A percentile compares a stretch with the other conserved stretches of the same genome.
phyloP scores from a whole-genome alignment of 2,329 filamentous ascomycete species.

The Allantophomopsis lycopodina region DNA sequence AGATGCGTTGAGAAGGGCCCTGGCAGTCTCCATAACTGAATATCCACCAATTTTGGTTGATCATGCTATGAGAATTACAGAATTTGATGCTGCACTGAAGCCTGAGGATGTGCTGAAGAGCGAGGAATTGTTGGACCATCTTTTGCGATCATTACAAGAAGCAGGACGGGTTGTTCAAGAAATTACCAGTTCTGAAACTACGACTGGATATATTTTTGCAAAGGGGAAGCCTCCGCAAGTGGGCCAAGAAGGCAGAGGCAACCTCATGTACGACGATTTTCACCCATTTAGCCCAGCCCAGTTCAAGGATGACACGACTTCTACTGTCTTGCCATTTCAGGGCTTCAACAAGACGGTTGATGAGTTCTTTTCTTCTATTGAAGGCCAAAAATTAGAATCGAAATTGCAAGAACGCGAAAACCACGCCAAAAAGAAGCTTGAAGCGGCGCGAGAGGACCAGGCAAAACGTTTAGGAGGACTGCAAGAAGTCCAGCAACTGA shows the following conservation, averaged over 20 bases:
- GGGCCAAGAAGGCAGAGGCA: slow-evolving; percentile 18
- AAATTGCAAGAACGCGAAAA: slow-evolving; percentile 71
- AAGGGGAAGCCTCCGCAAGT: slow-evolving; percentile 29
- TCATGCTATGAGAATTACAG: slow-evolving; percentile 59
- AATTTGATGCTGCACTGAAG: slow-evolving; percentile 55
- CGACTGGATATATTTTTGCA: slow-evolving; percentile 81
- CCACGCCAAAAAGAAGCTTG: slow-evolving; percentile 68
- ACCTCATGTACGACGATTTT: slow-evolving; percentile 79
- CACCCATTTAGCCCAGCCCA: slow-evolving; percentile 83
- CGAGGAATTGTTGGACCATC: slow-evolving; percentile 45
- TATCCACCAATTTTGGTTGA: slow-evolving; percentile 80
- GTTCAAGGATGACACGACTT: slow-evolving; percentile 51
- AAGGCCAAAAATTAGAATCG: slow-evolving; percentile 84
- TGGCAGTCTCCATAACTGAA: slow-evolving; percentile 78
- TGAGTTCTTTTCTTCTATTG: slow-evolving; percentile 92
- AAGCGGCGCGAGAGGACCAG: slow-evolving; percentile 74
- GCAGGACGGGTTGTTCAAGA: slow-evolving; percentile 57
- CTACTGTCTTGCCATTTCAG: slow-evolving; percentile 62
- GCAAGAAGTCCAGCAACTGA: slow-evolving; percentile 67
- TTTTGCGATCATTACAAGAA: slow-evolving; percentile 55
- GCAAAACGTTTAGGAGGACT: slow-evolving; percentile 72
- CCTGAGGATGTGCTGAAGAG: slow-evolving; percentile 58
- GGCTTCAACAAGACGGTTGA: slow-evolving; percentile 90
- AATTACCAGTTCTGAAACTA: slow-evolving; percentile 49
- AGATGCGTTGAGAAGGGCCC: slow-evolving; percentile 63